Evolutionary conservation across 73 alveolate genomes (phyloP), one percentile per base, ranked within the genome.

Genomic region (Paramecium tetraurelia): DNA sequence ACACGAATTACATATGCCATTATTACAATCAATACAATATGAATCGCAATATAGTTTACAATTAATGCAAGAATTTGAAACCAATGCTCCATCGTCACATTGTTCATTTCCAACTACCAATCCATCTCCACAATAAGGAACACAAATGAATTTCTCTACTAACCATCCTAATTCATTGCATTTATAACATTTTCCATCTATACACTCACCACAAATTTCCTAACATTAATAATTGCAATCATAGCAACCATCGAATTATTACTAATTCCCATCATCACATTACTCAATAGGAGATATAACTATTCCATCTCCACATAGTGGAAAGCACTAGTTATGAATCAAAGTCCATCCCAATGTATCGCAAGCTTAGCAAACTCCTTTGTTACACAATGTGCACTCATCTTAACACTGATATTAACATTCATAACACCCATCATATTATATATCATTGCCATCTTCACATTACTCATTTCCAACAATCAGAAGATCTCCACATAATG

Each of bases 71-170:
- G 92, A 93, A 92, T 92, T 86, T 4, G 86, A 63, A 59, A 36
- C 29, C 11, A 40, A 75, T 31, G 71, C 40, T 8, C 92, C 93
- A 14, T 36, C 72, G 20, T 92, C 85, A 59, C 89, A 59, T 33
- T 95, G 76, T 20, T 95, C 98, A 84, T 93, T 93, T 27, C 72
- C 94, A 36, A 27, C 72, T 12, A 11, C 11, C 20, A 92, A 41
- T 24, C 93, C 92, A 92, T 92, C 93, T 72, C 94, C 95, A 38
- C 97, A 94, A 24, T 29, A 68, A 14, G 92, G 93, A 22, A 44
- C 24, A 46, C 95, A 92, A 10, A 85, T 21, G 18, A 53, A 53
- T 4, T 53, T 53, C 21, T 53, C 14, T 18, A 53, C 35, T 18
- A 53, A n/a, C 69, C 69, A 83, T 41, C 58, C 46, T 36, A 76